These are phyloP conservation scores for Phaeosphaeriaceae sp. DNA, from an alignment of 2,329 filamentous ascomycete genomes.

Conservation along the genomic window DNA sequence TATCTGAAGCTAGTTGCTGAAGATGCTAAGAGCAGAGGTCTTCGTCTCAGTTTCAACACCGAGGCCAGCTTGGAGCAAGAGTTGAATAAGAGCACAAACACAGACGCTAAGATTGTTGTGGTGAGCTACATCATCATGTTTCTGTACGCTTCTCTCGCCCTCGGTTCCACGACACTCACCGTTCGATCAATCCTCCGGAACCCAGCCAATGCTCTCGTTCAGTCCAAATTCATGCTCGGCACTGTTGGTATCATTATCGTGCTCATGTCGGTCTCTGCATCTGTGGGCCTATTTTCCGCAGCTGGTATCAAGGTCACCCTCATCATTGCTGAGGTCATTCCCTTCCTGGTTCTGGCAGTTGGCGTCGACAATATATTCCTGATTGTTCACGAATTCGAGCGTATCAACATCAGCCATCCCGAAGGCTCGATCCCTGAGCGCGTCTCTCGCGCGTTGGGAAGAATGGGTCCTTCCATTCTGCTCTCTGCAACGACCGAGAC, in stretches of 20 bases:
- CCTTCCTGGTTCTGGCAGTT: conserved; percentile 93
- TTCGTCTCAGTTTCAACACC: conserved; percentile 91
- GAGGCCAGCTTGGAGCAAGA: conserved; percentile 96
- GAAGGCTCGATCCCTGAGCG: conserved; percentile 87
- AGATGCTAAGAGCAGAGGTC: conserved; percentile 78
- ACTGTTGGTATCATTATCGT: conserved; percentile 94
- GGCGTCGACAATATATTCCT: conserved; percentile 99
- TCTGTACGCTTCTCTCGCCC: conserved; percentile 88
- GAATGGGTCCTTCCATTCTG: conserved; percentile 96
- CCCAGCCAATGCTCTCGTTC: conserved; percentile 83
- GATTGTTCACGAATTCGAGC: conserved; percentile 97
- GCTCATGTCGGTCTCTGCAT: conserved; percentile 94
- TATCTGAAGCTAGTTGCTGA: conserved; percentile 78
- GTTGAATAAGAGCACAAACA: conserved; percentile 97
- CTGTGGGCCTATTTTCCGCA: conserved; percentile 93
- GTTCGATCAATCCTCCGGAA: conserved; percentile 80
- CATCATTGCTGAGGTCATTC: conserved; percentile 98
- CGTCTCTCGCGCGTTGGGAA: conserved; percentile 85
- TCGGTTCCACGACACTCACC: conserved; percentile 86
- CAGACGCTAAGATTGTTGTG: conserved; percentile 93
- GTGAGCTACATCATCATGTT: conserved; percentile 99
- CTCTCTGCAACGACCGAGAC: conserved; percentile 96
- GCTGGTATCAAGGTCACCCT: conserved; percentile 91
- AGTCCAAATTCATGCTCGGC: conserved; percentile 97
- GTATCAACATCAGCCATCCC: conserved; percentile 89